phyloP scores from a whole-genome alignment of 2,329 filamentous ascomycete species.

The Colletotrichum cereale region DNA sequence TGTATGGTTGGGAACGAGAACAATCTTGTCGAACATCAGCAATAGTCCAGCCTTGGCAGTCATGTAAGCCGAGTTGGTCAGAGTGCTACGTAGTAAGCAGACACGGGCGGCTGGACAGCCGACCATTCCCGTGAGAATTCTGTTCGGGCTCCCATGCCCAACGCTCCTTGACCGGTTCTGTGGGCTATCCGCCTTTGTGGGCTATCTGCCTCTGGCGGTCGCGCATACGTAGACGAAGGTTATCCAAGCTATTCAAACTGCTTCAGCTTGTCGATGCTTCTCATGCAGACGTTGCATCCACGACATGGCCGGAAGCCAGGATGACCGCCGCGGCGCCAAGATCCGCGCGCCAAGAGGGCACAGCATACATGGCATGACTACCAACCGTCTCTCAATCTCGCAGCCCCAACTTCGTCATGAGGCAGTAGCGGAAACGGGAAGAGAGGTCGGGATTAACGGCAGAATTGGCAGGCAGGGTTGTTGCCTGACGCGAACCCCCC shows the following conservation, averaged over 20 bases:
- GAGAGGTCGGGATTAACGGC: slow-evolving; percentile 2
- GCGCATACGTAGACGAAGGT: neutral
- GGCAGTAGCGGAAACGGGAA: neutral
- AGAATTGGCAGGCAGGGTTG: neutral
- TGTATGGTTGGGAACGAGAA: neutral
- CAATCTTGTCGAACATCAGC: neutral
- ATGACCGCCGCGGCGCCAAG: slow-evolving; percentile 19
- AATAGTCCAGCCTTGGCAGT: neutral
- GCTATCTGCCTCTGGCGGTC: neutral
- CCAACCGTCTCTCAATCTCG: neutral
- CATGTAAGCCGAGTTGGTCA: neutral
- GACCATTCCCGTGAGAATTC: neutral
- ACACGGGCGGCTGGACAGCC: neutral
- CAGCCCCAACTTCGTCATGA: neutral
- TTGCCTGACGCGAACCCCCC: neutral
- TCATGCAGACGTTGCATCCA: neutral
- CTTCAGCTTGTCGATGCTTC: neutral
- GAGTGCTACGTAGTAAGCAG: neutral
- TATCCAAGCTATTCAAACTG: neutral
- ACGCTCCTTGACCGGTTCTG: neutral
- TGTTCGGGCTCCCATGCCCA: neutral
- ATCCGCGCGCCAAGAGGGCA: neutral
- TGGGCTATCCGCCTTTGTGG: neutral
- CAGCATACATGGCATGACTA: neutral
- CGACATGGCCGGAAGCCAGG: slow-evolving; percentile 23